These are phyloP conservation scores for Diddensiella transvaalensis DNA, from an alignment of 805 yeast species.

Conservation along the genomic window DNA sequence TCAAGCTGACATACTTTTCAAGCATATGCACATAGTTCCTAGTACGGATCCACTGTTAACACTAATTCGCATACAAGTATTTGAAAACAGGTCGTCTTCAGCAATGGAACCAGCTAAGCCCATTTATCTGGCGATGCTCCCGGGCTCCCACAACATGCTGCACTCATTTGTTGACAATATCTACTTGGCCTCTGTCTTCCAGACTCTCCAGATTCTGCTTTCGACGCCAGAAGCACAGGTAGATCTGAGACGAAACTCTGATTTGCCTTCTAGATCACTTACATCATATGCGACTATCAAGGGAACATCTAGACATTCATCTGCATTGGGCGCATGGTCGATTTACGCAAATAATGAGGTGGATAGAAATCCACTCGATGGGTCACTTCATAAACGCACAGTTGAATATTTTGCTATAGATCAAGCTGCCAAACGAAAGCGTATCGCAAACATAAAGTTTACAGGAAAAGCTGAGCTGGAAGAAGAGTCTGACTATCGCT, in stretches of 20 bases:
- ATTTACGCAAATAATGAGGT: conserved; percentile 61
- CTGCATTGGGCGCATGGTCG: conserved; percentile 70
- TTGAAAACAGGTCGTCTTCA: conserved; percentile 40
- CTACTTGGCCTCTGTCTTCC: conserved; percentile 53
- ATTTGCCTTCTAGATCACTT: conserved; percentile 43
- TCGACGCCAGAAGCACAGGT: conserved; percentile 44
- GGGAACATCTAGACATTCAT: conserved; percentile 60
- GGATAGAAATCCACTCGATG: conserved; percentile 61
- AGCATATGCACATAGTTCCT: conserved; percentile 63
- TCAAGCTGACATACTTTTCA: conserved; percentile 42
- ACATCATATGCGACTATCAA: conserved; percentile 54
- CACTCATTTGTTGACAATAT: conserved; percentile 49
- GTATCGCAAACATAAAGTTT: conserved; percentile 54
- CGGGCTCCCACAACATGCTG: conserved; percentile 61
- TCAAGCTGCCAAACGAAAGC: conserved; percentile 29
- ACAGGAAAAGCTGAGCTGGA: conserved; percentile 45
- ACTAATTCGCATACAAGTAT: conserved; percentile 63
- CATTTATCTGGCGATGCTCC: conserved; percentile 62
- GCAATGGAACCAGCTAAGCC: conserved; percentile 49
- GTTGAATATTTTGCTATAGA: conserved; percentile 7
- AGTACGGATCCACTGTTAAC: conserved; percentile 62
- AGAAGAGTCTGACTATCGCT: conserved; percentile 9
- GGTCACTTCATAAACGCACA: conserved; percentile 19
- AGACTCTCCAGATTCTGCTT: conserved; percentile 54
- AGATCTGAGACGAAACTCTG: conserved; percentile 37